These are phyloP conservation scores for Paramecium sexaurelia DNA, from an alignment of 73 alveolate genomes.

Conservation along the genomic window DNA sequence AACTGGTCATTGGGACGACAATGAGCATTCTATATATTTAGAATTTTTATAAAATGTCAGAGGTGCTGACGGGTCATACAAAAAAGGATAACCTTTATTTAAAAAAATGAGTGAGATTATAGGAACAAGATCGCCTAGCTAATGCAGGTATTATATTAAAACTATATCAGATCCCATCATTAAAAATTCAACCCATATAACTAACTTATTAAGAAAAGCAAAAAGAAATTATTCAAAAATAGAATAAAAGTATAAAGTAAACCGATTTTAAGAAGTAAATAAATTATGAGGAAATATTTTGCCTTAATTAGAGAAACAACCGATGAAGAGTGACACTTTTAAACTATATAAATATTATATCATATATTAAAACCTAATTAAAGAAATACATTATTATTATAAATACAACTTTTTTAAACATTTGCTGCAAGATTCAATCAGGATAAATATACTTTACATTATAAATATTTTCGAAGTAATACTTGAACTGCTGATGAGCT, in stretches of 20 bases:
- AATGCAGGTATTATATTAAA: constrained; percentile 24
- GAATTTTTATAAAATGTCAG: not conserved
- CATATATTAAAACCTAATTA: not conserved
- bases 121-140: constrained; percentile 48
- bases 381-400: not conserved
- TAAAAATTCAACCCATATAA: constrained; percentile 10
- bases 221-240: not conserved
- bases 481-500: not conserved
- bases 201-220: not conserved
- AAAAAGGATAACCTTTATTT: constrained; percentile 15
- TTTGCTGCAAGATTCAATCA: not conserved
- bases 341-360: not conserved
- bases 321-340: not conserved
- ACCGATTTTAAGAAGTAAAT: not conserved
- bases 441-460: not conserved
- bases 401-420: no score
- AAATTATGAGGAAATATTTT: not conserved
- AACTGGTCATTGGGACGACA: constrained; percentile 2
- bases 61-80: not conserved
- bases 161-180: constrained; percentile 16
- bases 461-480: not conserved
- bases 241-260: not conserved
- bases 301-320: not conserved
- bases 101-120: constrained; percentile 21
- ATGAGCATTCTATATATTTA: not conserved